These are phyloP conservation scores for Debaryomycetaceae sp. DNA, from an alignment of 1,139 yeast species.

Conservation along the genomic window DNA sequence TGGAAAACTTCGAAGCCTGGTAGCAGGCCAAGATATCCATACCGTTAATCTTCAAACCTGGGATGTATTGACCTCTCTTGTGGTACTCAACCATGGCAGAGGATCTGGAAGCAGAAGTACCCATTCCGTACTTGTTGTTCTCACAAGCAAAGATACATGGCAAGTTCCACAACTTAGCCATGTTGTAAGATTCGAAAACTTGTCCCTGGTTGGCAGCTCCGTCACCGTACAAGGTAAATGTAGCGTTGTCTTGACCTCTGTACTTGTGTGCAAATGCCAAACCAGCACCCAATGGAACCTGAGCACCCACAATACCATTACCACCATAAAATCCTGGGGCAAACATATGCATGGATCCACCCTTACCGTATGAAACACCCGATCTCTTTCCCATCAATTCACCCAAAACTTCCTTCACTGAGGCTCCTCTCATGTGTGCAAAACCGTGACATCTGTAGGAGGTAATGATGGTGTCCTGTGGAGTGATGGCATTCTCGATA, in stretches of 20 bases:
- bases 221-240: slow-evolving; percentile 93
- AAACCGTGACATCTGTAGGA: slow-evolving; percentile 99
- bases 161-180: slow-evolving; percentile 98
- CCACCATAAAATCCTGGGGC: slow-evolving; percentile 96
- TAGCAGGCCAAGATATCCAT: slow-evolving; percentile 95
- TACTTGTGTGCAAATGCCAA: slow-evolving; percentile 96
- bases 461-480: slow-evolving; percentile 84
- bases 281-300: slow-evolving; percentile 97
- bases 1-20: slow-evolving; percentile 95
- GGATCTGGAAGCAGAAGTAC: slow-evolving; percentile 95
- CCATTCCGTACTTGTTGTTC: slow-evolving; percentile 99
- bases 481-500: slow-evolving; percentile 88
- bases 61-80: slow-evolving; percentile 99
- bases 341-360: slow-evolving; percentile 99
- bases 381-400: slow-evolving; percentile 95
- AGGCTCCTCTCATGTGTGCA: slow-evolving; percentile 92
- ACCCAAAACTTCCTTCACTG: slow-evolving; percentile 86
- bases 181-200: slow-evolving; percentile 94
- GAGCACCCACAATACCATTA: slow-evolving; percentile 99
- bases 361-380: slow-evolving; percentile 96
- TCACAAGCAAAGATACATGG: slow-evolving; percentile 96
- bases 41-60: slow-evolving; percentile 97
- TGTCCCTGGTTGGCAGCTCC: slow-evolving; percentile 99
- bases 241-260: slow-evolving; percentile 73
- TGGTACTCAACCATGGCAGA: slow-evolving; percentile 95